Conservation (phyloP, 164 flowering plant species). For the Magnolia sinica region DNA sequence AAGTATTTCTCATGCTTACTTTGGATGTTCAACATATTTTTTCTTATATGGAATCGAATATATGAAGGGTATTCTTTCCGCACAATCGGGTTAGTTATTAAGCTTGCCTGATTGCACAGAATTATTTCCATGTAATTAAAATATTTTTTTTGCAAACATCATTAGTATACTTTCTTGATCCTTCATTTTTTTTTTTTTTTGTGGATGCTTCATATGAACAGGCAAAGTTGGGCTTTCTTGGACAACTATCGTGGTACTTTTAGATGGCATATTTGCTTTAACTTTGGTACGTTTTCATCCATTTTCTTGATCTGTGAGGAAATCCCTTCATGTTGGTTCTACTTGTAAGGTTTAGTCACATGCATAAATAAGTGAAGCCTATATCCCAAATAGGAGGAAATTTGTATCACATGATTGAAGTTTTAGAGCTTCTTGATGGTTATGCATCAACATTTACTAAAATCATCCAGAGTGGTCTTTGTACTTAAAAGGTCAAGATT, state of each 20-base stretch:
- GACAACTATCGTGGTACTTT: constrained; percentile 84
- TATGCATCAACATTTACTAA: too few relatives aligned
- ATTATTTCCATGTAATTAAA: not conserved
- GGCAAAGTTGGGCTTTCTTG: constrained; percentile 65
- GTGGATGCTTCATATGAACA: constrained; percentile 22
- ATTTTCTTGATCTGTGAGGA: not conserved
- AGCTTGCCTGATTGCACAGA: not conserved
- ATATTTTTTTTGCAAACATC: not conserved
- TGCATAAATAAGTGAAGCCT: too few relatives aligned
- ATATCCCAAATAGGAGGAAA: too few relatives aligned
- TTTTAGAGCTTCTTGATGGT: too few relatives aligned
- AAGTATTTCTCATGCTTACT: constrained; percentile 53
- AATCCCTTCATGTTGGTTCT: not conserved
- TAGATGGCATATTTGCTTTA: constrained; percentile 99
- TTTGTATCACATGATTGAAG: not conserved
- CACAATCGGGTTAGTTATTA: constrained; percentile 61
- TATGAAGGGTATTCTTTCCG: constrained; percentile 88
- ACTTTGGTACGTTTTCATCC: constrained; percentile 62
- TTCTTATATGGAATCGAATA: constrained; percentile 75
- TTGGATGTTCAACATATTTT: constrained; percentile 73
- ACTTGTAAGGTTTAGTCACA: not conserved
- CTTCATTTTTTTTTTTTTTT: not conserved
- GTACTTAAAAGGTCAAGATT: not conserved
- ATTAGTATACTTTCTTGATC: not conserved
- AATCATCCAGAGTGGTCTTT: not conserved